Evolutionary conservation across 2,329 filamentous ascomycete species (phyloP), one percentile per base, ranked within the genome.

Genomic region (Alternaria sp.): DNA sequence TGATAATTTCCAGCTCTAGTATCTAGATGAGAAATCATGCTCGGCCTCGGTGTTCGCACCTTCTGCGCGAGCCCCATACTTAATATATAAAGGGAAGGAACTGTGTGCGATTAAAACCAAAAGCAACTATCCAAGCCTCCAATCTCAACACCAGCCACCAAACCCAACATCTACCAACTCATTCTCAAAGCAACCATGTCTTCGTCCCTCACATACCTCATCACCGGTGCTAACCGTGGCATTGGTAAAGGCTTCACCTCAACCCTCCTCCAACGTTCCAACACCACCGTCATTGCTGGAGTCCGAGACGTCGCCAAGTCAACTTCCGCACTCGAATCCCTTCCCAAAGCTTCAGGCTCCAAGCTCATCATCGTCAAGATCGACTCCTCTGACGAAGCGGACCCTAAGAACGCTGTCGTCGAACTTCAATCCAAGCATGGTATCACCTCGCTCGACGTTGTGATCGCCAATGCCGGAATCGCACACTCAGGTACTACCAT

Each of bases 401-500:
- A 64, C 44, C 50, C 69, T 10, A 27, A 32, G 11, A 36, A 49
- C 8, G 67, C 70, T 8, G 54, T 72, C 27, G 28, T 18, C 10
- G 14, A 50, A n/a, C 30, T 59, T 16, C 25, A 58, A 16, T 7
- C 57, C 6, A 30, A 45, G 18, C 48, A 38, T 3, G 76, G 75
- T 4, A 81, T 87, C 62, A 66, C 71, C 5, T 70, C 78, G 25
- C 69, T 87, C 3, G 84, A 87, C 62, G 69, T 85, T 6, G 79
- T 87, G 2, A 81, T 87, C 53, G 82, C 84, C 45, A 87, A 87
- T 66, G 84, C 85, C 0, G 85, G 80, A 12, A 80, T 84, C 11
- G 68, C 41, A 3, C 38, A 60, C 54, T 44, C 53, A 0, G 28
- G 40, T 36, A 18, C n/a, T 0, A 38, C 50, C 1, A 48, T 61